A percentile compares a stretch with the other conserved stretches of the same genome.
These are phyloP conservation scores for Arthrobotrys iridis DNA, from an alignment of 2,329 filamentous ascomycete genomes.

Conservation along the genomic window DNA sequence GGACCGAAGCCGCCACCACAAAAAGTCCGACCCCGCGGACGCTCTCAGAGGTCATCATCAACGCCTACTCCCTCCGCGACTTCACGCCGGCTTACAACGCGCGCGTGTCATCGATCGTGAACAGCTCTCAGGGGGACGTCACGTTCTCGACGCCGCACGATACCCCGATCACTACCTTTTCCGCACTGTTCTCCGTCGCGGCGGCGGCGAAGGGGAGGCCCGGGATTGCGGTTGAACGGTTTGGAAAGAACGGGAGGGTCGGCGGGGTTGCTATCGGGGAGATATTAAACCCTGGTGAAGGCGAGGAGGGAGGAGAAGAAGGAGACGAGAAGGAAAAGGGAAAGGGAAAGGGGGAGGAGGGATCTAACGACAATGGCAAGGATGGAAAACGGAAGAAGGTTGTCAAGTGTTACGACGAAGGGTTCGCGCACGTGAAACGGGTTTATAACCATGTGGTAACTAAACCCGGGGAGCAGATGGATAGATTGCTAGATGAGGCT, in stretches of 20 bases:
- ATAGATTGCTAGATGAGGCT: slow-evolving; percentile 40
- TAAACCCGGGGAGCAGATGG: slow-evolving; percentile 30
- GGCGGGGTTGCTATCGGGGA: not conserved
- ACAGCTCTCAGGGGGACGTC: slow-evolving; percentile 17
- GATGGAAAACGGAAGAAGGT: not conserved
- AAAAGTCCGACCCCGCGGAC: not conserved
- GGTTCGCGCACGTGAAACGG: slow-evolving; percentile 30
- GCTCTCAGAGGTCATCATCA: slow-evolving; percentile 22
- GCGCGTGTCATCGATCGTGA: not conserved
- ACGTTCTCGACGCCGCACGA: slow-evolving; percentile 17
- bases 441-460: slow-evolving; percentile 6
- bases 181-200: slow-evolving; percentile 29
- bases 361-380: not conserved
- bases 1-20: not conserved
- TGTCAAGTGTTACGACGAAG: slow-evolving; percentile 21
- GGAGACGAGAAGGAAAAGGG: not conserved
- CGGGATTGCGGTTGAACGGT: slow-evolving; percentile 25
- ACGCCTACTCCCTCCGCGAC: slow-evolving; percentile 29
- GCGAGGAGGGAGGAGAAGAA: not conserved
- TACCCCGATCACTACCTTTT: not conserved
- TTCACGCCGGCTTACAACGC: not conserved
- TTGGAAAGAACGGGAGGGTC: slow-evolving; percentile 7
- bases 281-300: not conserved
- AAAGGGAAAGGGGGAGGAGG: not conserved
- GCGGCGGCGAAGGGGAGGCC: slow-evolving; percentile 34